phyloP scores from a whole-genome alignment of 768 basidiomycete genomes.

The Butyriboletus loyo region DNA sequence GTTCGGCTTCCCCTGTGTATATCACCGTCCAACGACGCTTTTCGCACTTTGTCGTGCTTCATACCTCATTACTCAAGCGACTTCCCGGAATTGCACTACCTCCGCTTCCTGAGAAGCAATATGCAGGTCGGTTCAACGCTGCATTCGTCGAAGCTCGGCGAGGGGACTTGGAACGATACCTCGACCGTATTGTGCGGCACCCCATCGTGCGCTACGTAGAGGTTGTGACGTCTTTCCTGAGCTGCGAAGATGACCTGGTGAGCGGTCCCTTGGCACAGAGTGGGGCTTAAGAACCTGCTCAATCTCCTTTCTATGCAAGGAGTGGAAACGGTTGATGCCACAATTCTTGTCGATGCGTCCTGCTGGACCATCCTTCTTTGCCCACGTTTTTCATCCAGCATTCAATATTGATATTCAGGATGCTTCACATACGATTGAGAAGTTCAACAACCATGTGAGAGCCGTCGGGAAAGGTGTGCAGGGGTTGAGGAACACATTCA shows the following conservation, averaged over 20 bases:
- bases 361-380: slow-evolving; percentile 75
- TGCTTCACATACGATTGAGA: slow-evolving; percentile 51
- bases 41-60: slow-evolving; percentile 79
- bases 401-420: slow-evolving; percentile 82
- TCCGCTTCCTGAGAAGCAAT: slow-evolving; percentile 82
- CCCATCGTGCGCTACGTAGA: slow-evolving; percentile 77
- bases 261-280: slow-evolving; percentile 27
- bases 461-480: slow-evolving; percentile 71
- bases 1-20: slow-evolving; percentile 41
- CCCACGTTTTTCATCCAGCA: slow-evolving; percentile 77
- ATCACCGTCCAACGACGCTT: slow-evolving; percentile 81
- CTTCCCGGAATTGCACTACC: slow-evolving; percentile 78
- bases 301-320: slow-evolving; percentile 39
- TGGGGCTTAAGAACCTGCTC: not conserved
- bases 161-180: slow-evolving; percentile 78
- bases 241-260: slow-evolving; percentile 73
- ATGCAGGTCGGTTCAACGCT: slow-evolving; percentile 73
- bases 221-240: slow-evolving; percentile 74
- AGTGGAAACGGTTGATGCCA: slow-evolving; percentile 66
- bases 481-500: slow-evolving; percentile 59
- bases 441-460: slow-evolving; percentile 63
- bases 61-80: slow-evolving; percentile 63
- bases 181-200: slow-evolving; percentile 67
- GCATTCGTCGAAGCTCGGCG: slow-evolving; percentile 82
- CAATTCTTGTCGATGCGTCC: slow-evolving; percentile 58